Evolutionary conservation across 257 asterid genomes (phyloP).

Genomic region (Osmanthus fragrans): DNA sequence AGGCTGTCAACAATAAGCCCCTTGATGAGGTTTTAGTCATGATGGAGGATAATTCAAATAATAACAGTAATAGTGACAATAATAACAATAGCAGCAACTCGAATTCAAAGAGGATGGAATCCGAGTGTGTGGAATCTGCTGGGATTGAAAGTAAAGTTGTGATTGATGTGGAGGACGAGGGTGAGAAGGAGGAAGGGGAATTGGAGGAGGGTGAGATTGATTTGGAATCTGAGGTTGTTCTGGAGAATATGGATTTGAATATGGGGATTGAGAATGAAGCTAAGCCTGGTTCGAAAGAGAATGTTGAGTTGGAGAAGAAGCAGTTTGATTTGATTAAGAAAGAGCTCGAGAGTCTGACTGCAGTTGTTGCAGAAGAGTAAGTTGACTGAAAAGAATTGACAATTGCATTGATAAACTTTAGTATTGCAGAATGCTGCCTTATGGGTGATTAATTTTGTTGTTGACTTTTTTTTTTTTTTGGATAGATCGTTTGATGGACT

Average conservation of each 20-base stretch:
- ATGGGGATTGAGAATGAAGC: slow-evolving; percentile 22
- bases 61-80: slow-evolving; percentile 30
- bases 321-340: slow-evolving; percentile 42
- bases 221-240: slow-evolving; percentile 70
- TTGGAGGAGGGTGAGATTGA: slow-evolving; percentile 99
- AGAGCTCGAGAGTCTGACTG: slow-evolving; percentile 52
- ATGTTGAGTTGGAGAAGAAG: slow-evolving; percentile 33
- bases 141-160: slow-evolving; percentile 40
- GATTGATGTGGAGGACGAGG: slow-evolving; percentile 62
- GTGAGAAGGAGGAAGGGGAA: slow-evolving; percentile 84
- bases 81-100: slow-evolving; percentile 18
- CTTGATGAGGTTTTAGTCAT: slow-evolving; percentile 68
- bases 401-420: background rate
- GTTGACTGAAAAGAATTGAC: slow-evolving; percentile 24
- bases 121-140: slow-evolving; percentile 10
- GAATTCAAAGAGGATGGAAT: background rate
- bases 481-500: slow-evolving; percentile 61
- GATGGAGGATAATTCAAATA: slow-evolving; percentile 43
- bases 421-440: background rate
- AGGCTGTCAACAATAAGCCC: slow-evolving; percentile 92
- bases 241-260: slow-evolving; percentile 29
- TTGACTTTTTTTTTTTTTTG: slow-evolving; percentile 17
- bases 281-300: slow-evolving; percentile 24
- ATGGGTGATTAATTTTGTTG: background rate
- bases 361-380: slow-evolving; percentile 62